Percentiles rank a stretch among this genome's conserved stretches.
Conservation (phyloP, 2,329 filamentous ascomycete genomes). For the Penicillium sp. region DNA sequence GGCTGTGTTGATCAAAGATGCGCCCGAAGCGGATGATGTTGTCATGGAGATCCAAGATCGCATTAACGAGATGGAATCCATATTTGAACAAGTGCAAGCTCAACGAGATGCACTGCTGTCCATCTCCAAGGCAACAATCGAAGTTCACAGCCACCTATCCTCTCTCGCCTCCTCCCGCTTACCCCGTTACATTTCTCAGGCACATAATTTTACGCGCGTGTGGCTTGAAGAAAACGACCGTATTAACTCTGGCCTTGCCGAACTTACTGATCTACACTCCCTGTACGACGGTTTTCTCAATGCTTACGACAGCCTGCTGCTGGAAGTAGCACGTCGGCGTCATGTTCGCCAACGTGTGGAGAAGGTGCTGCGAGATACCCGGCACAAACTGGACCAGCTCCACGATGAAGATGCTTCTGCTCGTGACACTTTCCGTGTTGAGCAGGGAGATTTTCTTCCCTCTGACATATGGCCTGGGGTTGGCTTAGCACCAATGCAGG, state of each 20-base stretch:
- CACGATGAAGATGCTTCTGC: constrained; percentile 69
- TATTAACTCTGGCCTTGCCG: constrained; percentile 67
- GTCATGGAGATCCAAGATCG: constrained; percentile 69
- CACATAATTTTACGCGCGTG: constrained; percentile 47
- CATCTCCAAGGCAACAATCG: constrained; percentile 57
- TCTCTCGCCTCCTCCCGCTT: constrained; percentile 63
- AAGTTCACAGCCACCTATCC: constrained; percentile 65
- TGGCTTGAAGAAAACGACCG: constrained; percentile 74
- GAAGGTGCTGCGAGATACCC: constrained; percentile 72
- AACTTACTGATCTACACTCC: constrained; percentile 72
- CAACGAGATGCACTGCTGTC: constrained; percentile 59
- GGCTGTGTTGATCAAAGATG: constrained; percentile 62
- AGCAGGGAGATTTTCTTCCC: constrained; percentile 83
- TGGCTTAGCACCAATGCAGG: constrained; percentile 54
- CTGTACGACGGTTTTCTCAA: constrained; percentile 85
- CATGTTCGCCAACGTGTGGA: constrained; percentile 71
- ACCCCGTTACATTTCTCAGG: constrained; percentile 50
- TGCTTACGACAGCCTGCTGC: constrained; percentile 78
- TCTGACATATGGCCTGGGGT: constrained; percentile 83
- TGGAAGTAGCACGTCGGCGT: constrained; percentile 76
- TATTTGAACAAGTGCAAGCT: constrained; percentile 61
- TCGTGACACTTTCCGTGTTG: constrained; percentile 73
- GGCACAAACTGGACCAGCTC: constrained; percentile 71
- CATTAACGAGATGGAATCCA: constrained; percentile 71
- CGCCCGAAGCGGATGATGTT: constrained; percentile 61